These are phyloP conservation scores for Lasiosphaeria ovina DNA, from an alignment of 495 filamentous ascomycete species.

Conservation along the genomic window DNA sequence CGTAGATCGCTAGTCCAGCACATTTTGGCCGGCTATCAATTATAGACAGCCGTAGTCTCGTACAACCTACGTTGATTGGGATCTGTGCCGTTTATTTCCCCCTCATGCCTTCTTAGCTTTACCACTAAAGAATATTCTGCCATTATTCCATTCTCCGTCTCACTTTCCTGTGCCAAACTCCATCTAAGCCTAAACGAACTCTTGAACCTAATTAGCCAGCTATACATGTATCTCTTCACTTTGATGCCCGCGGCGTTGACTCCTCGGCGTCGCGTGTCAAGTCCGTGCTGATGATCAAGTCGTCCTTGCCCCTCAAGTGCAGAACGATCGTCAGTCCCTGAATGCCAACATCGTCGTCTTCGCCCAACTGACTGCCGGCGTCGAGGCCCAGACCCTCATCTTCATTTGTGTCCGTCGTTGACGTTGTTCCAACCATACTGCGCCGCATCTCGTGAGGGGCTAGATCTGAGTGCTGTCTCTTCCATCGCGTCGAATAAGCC, in stretches of 20 bases:
- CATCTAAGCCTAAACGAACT: no score
- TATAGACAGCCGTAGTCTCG: neutral
- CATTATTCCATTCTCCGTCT: no score
- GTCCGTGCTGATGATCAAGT: constrained; percentile 46
- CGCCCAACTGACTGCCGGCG: neutral
- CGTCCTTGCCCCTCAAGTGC: constrained; percentile 44
- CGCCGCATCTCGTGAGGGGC: neutral
- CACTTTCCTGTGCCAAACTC: no score
- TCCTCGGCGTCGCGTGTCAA: constrained; percentile 21
- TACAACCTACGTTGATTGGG: no score
- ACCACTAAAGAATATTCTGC: no score
- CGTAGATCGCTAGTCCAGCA: no score
- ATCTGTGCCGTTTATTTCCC: no score
- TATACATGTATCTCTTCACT: neutral
- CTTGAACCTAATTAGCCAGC: neutral
- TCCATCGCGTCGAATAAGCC: neutral
- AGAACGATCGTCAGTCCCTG: constrained; percentile 45
- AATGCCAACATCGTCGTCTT: constrained; percentile 36
- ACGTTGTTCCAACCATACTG: neutral
- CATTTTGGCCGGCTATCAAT: neutral
- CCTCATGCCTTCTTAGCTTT: no score
- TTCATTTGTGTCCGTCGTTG: neutral
- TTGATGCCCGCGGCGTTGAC: neutral
- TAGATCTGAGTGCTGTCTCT: neutral
- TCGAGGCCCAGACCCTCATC: neutral